phyloP scores from a whole-genome alignment of 139 green algal genomes.

The Asterochloris erici region DNA sequence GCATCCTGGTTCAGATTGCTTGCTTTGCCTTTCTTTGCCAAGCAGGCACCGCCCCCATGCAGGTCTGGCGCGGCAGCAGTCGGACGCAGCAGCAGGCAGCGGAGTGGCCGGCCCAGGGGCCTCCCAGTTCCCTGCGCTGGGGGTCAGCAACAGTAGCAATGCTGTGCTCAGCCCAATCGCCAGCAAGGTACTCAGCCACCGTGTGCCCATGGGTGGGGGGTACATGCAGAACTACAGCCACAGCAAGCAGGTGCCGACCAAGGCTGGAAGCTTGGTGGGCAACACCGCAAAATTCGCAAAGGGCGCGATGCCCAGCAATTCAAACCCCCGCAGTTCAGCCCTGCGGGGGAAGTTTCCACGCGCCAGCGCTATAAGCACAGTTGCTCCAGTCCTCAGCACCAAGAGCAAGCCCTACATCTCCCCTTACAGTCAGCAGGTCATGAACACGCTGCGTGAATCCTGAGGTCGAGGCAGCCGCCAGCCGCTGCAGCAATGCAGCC shows the following conservation, averaged over 20 bases:
- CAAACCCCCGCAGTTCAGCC: no score
- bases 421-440: constrained; percentile 7
- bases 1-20: not conserved
- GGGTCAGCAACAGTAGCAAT: not conserved
- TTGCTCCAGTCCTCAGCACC: not conserved
- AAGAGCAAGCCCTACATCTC: constrained; percentile 10
- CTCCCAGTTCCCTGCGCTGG: not conserved
- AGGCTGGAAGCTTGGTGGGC: not conserved
- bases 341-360: no score
- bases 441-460: constrained; percentile 6
- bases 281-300: not conserved
- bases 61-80: not conserved
- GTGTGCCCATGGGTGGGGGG: constrained; percentile 9
- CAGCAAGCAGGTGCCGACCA: not conserved
- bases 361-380: no score
- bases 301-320: no score
- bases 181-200: constrained; percentile 11
- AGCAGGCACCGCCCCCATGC: not conserved
- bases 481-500: no score
- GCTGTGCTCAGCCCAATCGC: constrained; percentile 1
- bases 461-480: not conserved
- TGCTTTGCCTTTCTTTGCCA: not conserved
- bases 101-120: not conserved
- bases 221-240: constrained; percentile 4
- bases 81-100: constrained; percentile 9